Base-by-base conservation (phyloP, 305 asterid species). In the Rubia peregrina region DNA sequence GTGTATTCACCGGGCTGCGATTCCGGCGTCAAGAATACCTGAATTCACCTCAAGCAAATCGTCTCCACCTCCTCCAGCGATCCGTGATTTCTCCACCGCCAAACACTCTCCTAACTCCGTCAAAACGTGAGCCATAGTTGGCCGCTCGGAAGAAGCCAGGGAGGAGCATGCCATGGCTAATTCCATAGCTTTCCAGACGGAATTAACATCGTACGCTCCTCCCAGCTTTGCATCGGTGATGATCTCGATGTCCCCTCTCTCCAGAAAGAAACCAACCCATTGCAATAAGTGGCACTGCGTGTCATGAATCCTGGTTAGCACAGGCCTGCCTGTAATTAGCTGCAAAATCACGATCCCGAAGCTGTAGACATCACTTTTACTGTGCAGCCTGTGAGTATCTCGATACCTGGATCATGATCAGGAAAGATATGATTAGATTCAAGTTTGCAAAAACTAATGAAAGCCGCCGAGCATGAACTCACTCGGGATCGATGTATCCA, bases 401-500 rank as follows among this genome's bases (percentile, higher is more conserved):
- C 40, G 49, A n/a, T 78, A 73, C 66, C 78, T 78, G 65, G 7
- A 36, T 36, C 40, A 36, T 44, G 51, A 44, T 44, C 11, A 59
- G 64, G 38, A 38, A 13, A 12, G 12, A 19, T 9, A 21, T 21
- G 40, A 36, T 36, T 5, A 36, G 40, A 36, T 36, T 6, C 40
- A 36, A 36, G 40, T 5, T 0, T 9, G 11, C 17, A 9, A 6
- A 9, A 22, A 19, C 40, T 59, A 17, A 59, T 36, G 40, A 36
- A 59, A 59, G 26, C 64, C 7, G 6, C 24, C 7, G 40, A 36
- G 40, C 40, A 22, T 8, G 8, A 11, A 64, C 77, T 41, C 71
- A 81, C 84, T 78, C 80, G 0, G 82, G 84, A 61, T 81, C 84
- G 9, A 77, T 49, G 57, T 75, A 81, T 30, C 82, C 84, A 19